These are phyloP conservation scores for Penicillium tannophilum DNA, from an alignment of 495 filamentous ascomycete genomes.

Conservation along the genomic window DNA sequence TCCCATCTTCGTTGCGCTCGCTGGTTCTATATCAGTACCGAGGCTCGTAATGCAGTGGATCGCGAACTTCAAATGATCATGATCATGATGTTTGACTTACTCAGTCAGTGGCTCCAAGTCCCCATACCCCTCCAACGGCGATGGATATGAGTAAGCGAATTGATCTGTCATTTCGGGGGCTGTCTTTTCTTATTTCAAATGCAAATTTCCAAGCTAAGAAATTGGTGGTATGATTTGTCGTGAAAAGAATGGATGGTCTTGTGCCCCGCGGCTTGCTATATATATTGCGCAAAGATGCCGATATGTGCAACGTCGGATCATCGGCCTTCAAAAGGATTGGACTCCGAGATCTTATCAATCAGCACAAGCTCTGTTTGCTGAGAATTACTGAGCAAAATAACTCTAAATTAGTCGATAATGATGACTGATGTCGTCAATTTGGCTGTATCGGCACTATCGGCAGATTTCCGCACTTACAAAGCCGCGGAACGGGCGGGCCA, in stretches of 20 bases:
- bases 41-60: not conserved
- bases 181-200: not conserved
- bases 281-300: not conserved
- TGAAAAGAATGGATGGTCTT: not conserved
- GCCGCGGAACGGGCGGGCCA: slow-evolving; percentile 25
- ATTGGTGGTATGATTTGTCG: not conserved
- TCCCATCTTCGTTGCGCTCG: slow-evolving; percentile 60
- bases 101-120: slow-evolving; percentile 59
- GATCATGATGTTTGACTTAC: slow-evolving; percentile 38
- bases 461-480: slow-evolving; percentile 38
- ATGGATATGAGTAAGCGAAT: slow-evolving; percentile 56
- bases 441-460: not conserved
- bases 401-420: not conserved
- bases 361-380: not conserved
- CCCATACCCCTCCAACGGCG: slow-evolving; percentile 69
- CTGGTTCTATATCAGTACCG: slow-evolving; percentile 25
- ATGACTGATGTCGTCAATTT: slow-evolving; percentile 13
- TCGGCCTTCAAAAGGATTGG: not conserved
- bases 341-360: slow-evolving; percentile 18
- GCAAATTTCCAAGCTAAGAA: too few relatives aligned
- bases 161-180: slow-evolving; percentile 36
- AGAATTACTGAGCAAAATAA: not conserved
- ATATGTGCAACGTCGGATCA: not conserved
- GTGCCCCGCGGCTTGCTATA: not conserved
- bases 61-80: not conserved